These are phyloP conservation scores for Schizophyllum amplum DNA, from an alignment of 1,284 basidiomycete species.

Conservation along the genomic window DNA sequence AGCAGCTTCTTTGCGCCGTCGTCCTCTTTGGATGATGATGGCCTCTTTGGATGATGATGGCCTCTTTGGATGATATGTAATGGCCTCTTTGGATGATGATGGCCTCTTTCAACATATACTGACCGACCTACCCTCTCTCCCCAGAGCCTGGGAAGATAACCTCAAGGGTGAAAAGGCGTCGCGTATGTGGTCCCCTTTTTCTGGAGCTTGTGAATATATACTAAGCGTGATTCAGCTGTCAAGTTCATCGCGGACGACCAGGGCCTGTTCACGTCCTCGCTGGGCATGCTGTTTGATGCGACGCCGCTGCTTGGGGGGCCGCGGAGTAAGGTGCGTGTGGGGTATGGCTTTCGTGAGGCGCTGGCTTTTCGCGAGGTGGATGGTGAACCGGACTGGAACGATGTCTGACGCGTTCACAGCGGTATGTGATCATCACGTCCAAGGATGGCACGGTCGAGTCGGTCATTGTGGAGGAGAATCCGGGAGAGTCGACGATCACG, in stretches of 20 bases:
- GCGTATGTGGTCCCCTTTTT: constrained; percentile 27
- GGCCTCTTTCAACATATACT: neutral
- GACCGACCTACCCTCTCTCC: neutral
- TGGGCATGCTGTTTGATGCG: constrained; percentile 64
- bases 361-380: too few species aligned
- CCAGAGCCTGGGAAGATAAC: constrained; percentile 65
- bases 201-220: neutral
- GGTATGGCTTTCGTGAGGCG: too few species aligned
- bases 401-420: constrained; percentile 25
- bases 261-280: constrained; percentile 43
- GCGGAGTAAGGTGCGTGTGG: constrained; percentile 56
- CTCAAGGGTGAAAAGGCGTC: constrained; percentile 43
- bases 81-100: constrained; percentile 5
- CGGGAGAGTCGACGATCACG: constrained; percentile 48
- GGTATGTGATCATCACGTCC: constrained; percentile 46
- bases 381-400: too few species aligned
- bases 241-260: constrained; percentile 66
- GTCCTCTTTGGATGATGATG: constrained; percentile 3
- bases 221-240: constrained; percentile 28
- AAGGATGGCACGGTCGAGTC: constrained; percentile 45
- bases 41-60: constrained; percentile 1
- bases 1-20: constrained; percentile 13
- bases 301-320: constrained; percentile 50
- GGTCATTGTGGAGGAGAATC: constrained; percentile 51
- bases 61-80: neutral